Base-by-base conservation (phyloP, 352 stramenopile species). In the Pythium plurisporium region DNA sequence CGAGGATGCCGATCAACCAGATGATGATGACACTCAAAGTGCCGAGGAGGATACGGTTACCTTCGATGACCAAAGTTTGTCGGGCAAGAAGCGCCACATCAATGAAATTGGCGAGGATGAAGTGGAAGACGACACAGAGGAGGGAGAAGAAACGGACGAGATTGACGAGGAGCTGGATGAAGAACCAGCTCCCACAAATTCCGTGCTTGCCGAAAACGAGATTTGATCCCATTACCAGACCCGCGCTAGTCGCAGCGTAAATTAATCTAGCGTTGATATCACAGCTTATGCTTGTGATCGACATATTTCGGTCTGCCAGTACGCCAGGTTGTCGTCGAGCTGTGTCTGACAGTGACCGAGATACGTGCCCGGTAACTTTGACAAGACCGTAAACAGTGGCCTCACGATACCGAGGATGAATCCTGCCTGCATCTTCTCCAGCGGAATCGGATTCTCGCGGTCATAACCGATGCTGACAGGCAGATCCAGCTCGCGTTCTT, bases 401-500 rank as follows among this genome's bases (percentile, higher is more conserved):
- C 78, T 71, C 15, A 96, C 89, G 34, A 98, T 94, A 50, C 91
- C 94, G 33, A 97, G 87, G 56, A 98, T 97, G 61, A 98, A 98
- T 45, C 88, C 88, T 6, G 94, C 76, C 70, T 98, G 93, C 64
- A 89, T 89, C 61, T 96, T 94, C 47, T 90, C 74, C 15, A 95
- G 62, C 12, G 80, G 79, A 31, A 95, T 95, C 19, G 86, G 82
- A 46, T 89, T 86, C 23, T 95, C 65, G 14, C 90, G 82, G 63
- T 98, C 89, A 65, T 87, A 96, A 30, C 96, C 89, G 22, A 96
- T 87, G 63, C 78, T 97, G 29, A 97, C 70, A 4, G 84, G 73
- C 15, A 98, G 56, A 25, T 86, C 67, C 2, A 96, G 53, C 57
- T 88, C 71, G 41, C 89, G 89, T 62, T 98, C 96, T 57, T 93